A percentile compares a stretch with the other conserved stretches of the same genome.
Evolutionary conservation across 306 rosid species (phyloP).

Genomic region (Vigna radiata): DNA sequence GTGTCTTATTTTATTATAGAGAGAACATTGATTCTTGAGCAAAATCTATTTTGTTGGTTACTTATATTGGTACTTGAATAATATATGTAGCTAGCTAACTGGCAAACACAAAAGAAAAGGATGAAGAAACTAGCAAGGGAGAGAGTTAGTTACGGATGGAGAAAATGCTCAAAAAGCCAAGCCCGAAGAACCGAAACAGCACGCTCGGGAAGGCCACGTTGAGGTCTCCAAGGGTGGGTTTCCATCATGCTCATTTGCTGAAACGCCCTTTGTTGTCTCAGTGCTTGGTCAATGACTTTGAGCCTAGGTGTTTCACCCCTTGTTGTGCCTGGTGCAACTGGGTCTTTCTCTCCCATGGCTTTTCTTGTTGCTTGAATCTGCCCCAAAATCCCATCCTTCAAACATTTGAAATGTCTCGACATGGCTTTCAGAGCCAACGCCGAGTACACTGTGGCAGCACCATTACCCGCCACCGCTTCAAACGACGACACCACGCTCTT

Average conservation of each 20-base stretch:
- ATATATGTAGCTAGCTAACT: not conserved
- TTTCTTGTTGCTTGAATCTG: conserved; percentile 69
- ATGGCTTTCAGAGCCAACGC: conserved; percentile 86
- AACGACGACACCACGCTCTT: conserved; percentile 79
- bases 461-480: conserved; percentile 79
- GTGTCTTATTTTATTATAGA: conserved; percentile 30
- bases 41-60: conserved; percentile 54
- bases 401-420: conserved; percentile 83
- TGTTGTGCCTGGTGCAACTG: conserved; percentile 74
- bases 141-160: conserved; percentile 76
- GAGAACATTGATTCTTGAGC: conserved; percentile 56
- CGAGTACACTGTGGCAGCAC: conserved; percentile 83
- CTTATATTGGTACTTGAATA: conserved; percentile 29
- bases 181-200: conserved; percentile 91
- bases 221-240: conserved; percentile 97
- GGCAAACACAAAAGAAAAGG: not conserved
- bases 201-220: conserved; percentile 95
- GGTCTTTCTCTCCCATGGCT: conserved; percentile 88
- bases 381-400: conserved; percentile 78
- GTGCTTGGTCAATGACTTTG: conserved; percentile 71
- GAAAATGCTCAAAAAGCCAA: conserved; percentile 98
- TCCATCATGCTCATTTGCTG: conserved; percentile 96
- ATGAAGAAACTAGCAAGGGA: not conserved
- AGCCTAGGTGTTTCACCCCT: conserved; percentile 93
- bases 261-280: conserved; percentile 84